A percentile compares a stretch with the other conserved stretches of the same genome.
Evolutionary conservation across 2,329 filamentous ascomycete species (phyloP).

Genomic region (Geosmithia putterillii): DNA sequence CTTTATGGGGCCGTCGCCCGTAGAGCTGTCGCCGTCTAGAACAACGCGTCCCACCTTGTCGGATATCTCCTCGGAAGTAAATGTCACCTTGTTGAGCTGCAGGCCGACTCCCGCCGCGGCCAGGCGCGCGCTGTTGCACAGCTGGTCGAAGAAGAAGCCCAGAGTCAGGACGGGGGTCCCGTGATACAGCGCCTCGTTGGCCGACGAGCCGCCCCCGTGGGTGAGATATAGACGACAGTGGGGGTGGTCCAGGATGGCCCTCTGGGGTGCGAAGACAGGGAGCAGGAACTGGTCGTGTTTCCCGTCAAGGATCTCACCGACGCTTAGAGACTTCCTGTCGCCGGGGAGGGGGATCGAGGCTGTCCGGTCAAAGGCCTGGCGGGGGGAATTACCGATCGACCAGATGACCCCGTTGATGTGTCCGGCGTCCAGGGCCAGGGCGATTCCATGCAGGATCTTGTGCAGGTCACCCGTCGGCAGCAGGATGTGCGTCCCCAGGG

Average conservation of each 20-base stretch:
- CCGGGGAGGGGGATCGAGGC: background rate
- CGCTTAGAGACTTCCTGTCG: background rate
- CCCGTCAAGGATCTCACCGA: constrained; percentile 11
- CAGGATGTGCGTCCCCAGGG: constrained; percentile 26
- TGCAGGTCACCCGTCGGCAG: constrained; percentile 14
- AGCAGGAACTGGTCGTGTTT: constrained; percentile 16
- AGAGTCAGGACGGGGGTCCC: constrained; percentile 22
- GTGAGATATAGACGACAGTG: constrained; percentile 23
- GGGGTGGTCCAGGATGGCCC: constrained; percentile 22
- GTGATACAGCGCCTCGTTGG: constrained; percentile 26
- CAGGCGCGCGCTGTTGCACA: constrained; percentile 22
- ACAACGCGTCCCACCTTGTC: constrained; percentile 14
- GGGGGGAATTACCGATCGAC: constrained; percentile 7
- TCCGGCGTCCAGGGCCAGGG: constrained; percentile 9
- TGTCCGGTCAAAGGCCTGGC: no score
- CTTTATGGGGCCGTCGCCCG: constrained; percentile 3
- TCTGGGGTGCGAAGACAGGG: constrained; percentile 24
- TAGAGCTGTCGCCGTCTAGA: constrained; percentile 14
- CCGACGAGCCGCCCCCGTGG: constrained; percentile 26
- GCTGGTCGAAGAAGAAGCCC: constrained; percentile 28
- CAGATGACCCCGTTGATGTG: constrained; percentile 27
- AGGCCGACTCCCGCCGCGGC: constrained; percentile 19
- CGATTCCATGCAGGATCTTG: constrained; percentile 18
- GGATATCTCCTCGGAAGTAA: constrained; percentile 18
- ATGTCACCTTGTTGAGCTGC: constrained; percentile 21